These are phyloP conservation scores for Rutstroemia sp. DNA, from an alignment of 2,329 filamentous ascomycete species.

Conservation along the genomic window DNA sequence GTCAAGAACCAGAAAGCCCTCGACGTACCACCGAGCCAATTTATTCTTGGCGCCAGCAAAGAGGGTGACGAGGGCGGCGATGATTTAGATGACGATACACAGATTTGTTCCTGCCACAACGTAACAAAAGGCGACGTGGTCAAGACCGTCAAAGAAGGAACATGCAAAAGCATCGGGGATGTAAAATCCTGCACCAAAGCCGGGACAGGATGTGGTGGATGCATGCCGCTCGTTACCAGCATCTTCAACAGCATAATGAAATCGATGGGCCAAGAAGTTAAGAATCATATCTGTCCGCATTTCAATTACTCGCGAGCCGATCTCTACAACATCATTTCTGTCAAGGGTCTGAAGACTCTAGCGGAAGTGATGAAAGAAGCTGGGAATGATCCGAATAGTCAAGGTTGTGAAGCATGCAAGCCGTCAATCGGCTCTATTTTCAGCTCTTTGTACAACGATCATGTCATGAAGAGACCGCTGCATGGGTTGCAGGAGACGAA, in stretches of 20 bases:
- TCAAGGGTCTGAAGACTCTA: conserved; percentile 69
- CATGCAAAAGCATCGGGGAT: conserved; percentile 73
- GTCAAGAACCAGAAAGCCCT: conserved; percentile 77
- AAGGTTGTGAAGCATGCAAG: conserved; percentile 83
- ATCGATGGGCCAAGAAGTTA: conserved; percentile 78
- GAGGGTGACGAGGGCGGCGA: conserved; percentile 67
- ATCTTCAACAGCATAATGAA: conserved; percentile 89
- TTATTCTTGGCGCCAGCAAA: conserved; percentile 73
- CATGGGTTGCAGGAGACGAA: conserved; percentile 86
- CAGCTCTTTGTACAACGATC: conserved; percentile 73
- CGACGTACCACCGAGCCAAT: conserved; percentile 69
- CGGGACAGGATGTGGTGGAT: conserved; percentile 84
- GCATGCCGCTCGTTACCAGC: conserved; percentile 78
- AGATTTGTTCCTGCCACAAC: conserved; percentile 91
- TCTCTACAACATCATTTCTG: conserved; percentile 81
- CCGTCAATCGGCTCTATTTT: conserved; percentile 76
- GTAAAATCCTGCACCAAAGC: conserved; percentile 89
- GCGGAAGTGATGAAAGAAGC: conserved; percentile 69
- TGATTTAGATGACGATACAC: conserved; percentile 76
- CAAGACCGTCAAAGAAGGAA: conserved; percentile 64
- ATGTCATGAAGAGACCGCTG: conserved; percentile 63
- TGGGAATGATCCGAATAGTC: conserved; percentile 62
- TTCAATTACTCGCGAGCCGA: conserved; percentile 79
- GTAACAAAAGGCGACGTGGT: conserved; percentile 79
- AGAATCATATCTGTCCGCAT: conserved; percentile 78